Evolutionary conservation across 2,329 filamentous ascomycete species (phyloP).

Genomic region (Fusarium sterilihyphosum): DNA sequence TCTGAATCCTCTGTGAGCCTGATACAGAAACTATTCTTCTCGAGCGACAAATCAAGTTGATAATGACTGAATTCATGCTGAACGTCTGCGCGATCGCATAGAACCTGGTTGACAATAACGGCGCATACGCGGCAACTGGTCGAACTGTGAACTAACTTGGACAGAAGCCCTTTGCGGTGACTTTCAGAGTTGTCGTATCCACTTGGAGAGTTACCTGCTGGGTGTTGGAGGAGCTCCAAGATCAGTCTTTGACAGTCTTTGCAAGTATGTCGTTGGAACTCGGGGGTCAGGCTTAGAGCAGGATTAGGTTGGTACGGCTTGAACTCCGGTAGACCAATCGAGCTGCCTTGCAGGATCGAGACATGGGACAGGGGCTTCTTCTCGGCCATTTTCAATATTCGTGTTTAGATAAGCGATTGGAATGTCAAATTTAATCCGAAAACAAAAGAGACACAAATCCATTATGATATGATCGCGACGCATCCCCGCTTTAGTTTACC

Average conservation of each 20-base stretch:
- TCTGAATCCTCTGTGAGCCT: not conserved
- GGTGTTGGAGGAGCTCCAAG: not conserved
- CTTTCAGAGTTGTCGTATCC: fast-evolving
- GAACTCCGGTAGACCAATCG: fast-evolving
- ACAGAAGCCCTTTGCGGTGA: not conserved
- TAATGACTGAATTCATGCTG: not conserved
- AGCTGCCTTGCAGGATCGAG: not conserved
- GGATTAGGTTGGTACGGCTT: not conserved
- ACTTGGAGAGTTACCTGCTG: not conserved
- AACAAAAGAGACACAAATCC: not conserved
- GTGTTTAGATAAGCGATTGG: not conserved
- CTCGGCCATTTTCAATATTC: not conserved
- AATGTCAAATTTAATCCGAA: no score
- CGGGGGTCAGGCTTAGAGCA: not conserved
- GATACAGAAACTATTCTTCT: not conserved
- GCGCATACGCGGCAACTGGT: not conserved
- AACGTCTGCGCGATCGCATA: not conserved
- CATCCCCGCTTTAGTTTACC: not conserved
- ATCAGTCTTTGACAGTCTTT: not conserved
- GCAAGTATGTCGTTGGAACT: not conserved
- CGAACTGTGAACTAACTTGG: not conserved
- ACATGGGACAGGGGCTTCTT: fast-evolving
- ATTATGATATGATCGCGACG: not conserved
- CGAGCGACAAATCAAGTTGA: fast-evolving
- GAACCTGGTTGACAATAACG: not conserved